Base-by-base conservation (phyloP, 163 green algal genomes). In the Scenedesmus sp. region DNA sequence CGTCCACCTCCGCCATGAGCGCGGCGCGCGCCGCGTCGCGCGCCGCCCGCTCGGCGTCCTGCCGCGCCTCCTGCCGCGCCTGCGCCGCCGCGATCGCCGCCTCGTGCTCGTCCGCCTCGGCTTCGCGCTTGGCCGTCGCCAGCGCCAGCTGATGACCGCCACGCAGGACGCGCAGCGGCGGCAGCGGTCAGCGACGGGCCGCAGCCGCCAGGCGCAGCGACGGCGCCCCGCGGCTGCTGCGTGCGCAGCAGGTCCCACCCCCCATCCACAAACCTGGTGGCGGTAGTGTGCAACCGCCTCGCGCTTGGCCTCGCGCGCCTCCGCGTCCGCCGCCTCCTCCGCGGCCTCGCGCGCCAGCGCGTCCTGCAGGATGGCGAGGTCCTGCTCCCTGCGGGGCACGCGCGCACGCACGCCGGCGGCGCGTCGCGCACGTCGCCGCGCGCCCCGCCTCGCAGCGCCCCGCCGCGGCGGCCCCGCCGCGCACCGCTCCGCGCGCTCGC, bases 1-100 rank as follows among this genome's bases (percentile, higher is more conserved):
- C 74, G 9, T 85, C 77, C 54, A 93, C 88, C 15, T 92, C 80
- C 7, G 51, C 83, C 88, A 89, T 89, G 10, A 92, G 80, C 51
- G 71, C 51, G 26, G 53, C 65, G 20, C 87, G 77, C 0, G 87
- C 88, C 18, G 62, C 73, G 3, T 91, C 87, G 1, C 87, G 78
- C 0, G 70, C 83, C 9, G 81, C 87, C 70, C 85, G 64, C 75
- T 92, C 88, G 11, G 84, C 86, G 28, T 89, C 86, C 4, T 80
- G 70, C 65, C 80, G 75, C 2, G 78, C 83, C 73, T 88, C 72
- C 76, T 85, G 79, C 60, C n/a, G 7, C 48, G 24, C 15, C 31
- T 54, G 28, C 1, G 69, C 50, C n/a, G 62, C 80, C 39, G 85
- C 60, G 17, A 91, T 83, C 54, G 87, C 70, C 7, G 7, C 7